A percentile compares a stretch with the other conserved stretches of the same genome.
phyloP scores from a whole-genome alignment of 192 early-diverging fungal genomes.

The Rhizoclosmatium globosum region DNA sequence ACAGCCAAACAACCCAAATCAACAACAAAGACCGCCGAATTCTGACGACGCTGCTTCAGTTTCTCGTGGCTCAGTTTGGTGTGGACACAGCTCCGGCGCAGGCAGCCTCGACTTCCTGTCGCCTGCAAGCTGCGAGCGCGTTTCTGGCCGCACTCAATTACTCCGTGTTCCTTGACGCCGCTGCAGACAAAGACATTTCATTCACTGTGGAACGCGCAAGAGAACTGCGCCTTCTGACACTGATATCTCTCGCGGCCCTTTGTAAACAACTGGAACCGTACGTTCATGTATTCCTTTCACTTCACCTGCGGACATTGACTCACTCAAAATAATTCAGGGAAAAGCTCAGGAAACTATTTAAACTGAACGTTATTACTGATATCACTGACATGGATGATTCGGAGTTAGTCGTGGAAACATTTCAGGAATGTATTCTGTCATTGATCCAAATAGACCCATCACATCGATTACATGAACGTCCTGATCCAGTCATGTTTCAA shows the following conservation, averaged over 20 bases:
- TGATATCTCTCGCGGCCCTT: not conserved
- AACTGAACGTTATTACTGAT: not conserved
- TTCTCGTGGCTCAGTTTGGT: constrained; percentile 27
- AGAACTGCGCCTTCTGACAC: constrained; percentile 11
- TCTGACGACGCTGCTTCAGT: constrained; percentile 16
- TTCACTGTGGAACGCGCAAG: not conserved
- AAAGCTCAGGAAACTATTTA: constrained; percentile 4
- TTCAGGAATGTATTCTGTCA: constrained; percentile 8
- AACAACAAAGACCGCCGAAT: not conserved
- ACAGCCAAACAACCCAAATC: not conserved
- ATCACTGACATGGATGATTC: not conserved
- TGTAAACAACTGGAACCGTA: constrained; percentile 6
- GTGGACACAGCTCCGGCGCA: not conserved
- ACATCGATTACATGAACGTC: constrained; percentile 5
- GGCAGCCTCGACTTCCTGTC: not conserved
- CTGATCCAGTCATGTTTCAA: constrained; percentile 24
- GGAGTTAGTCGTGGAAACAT: not conserved
- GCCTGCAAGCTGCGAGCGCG: constrained; percentile 11
- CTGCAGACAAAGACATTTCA: not conserved
- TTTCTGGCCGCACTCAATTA: constrained; percentile 17
- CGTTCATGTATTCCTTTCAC: not conserved
- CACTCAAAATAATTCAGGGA: not conserved
- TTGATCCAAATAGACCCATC: constrained; percentile 1
- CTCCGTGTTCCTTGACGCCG: constrained; percentile 10
- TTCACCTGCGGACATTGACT: not conserved